phyloP scores from a whole-genome alignment of 2,329 filamentous ascomycete genomes.

The Phaeosphaeriaceae sp. region DNA sequence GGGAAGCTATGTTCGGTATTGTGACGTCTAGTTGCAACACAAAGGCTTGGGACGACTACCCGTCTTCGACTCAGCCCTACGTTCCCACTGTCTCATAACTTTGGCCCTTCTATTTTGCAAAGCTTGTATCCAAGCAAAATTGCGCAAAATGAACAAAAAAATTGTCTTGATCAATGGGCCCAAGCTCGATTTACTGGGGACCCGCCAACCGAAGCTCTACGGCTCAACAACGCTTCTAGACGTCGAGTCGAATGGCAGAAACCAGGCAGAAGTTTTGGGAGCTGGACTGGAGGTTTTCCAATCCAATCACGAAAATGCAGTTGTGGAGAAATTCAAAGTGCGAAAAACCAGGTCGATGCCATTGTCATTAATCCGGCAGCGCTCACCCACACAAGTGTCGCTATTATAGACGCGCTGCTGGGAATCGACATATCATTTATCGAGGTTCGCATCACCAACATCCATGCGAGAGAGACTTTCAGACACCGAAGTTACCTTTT shows the following conservation, averaged over 20 bases:
- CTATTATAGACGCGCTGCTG: slow-evolving; percentile 75
- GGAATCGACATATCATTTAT: slow-evolving; percentile 76
- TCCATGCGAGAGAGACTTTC: slow-evolving; percentile 74
- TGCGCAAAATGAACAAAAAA: slow-evolving; percentile 46
- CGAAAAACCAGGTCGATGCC: slow-evolving; percentile 66
- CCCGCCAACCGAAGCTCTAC: slow-evolving; percentile 77
- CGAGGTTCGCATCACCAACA: slow-evolving; percentile 79
- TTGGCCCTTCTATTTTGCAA: too few species aligned
- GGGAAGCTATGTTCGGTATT: too few species aligned
- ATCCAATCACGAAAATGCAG: slow-evolving; percentile 79
- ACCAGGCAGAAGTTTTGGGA: too few species aligned
- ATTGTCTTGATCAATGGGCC: slow-evolving; percentile 83
- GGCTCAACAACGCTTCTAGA: slow-evolving; percentile 73
- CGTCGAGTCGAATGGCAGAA: slow-evolving; percentile 53
- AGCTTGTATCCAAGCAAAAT: not conserved
- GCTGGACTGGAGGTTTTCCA: too few species aligned
- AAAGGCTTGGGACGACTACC: too few species aligned
- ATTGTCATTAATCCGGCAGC: slow-evolving; percentile 80
- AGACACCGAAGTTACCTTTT: slow-evolving; percentile 75
- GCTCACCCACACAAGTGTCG: slow-evolving; percentile 79
- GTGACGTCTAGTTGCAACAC: too few species aligned
- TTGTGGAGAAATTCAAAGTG: slow-evolving; percentile 78
- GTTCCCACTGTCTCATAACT: not conserved
- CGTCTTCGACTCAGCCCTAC: not conserved
- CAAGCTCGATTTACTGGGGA: slow-evolving; percentile 82